Conservation (phyloP, 192 early-diverging fungal genomes). For the Radiomyces spectabilis region DNA sequence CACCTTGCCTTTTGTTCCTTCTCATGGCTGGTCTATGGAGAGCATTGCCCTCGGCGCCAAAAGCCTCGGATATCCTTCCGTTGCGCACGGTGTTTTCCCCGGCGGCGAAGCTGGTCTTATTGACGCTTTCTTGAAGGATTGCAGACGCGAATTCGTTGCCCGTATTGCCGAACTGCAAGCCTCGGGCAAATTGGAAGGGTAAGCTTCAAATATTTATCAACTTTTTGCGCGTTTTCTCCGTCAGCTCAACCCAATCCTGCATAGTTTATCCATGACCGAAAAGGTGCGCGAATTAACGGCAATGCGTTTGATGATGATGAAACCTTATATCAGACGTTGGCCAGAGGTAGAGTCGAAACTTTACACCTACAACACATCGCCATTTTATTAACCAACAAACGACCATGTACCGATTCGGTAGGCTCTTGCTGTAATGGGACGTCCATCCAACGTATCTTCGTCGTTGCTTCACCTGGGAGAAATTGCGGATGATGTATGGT, state of each 20-base stretch:
- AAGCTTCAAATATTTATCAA: too few relatives aligned
- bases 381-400: slow-evolving; percentile 11
- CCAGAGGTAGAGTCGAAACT: slow-evolving; percentile 46
- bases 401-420: too few relatives aligned
- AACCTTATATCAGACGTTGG: slow-evolving; percentile 68
- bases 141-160: slow-evolving; percentile 33
- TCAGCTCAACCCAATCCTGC: background rate
- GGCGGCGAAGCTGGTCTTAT: slow-evolving; percentile 64
- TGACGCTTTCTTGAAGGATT: slow-evolving; percentile 65
- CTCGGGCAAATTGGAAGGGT: slow-evolving; percentile 48
- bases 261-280: slow-evolving; percentile 34
- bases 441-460: slow-evolving; percentile 67
- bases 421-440: slow-evolving; percentile 68
- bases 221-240: too few relatives aligned
- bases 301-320: slow-evolving; percentile 60
- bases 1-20: slow-evolving; percentile 59
- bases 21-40: slow-evolving; percentile 69
- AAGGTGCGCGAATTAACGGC: slow-evolving; percentile 55
- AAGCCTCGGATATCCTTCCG: slow-evolving; percentile 60
- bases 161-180: slow-evolving; percentile 50
- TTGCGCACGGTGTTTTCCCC: slow-evolving; percentile 62
- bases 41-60: slow-evolving; percentile 57
- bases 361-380: background rate
- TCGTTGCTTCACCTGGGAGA: slow-evolving; percentile 59
- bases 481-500: slow-evolving; percentile 84